Base-by-base conservation (phyloP, 176 grass and related monocot species). In the Eleusine indica region DNA sequence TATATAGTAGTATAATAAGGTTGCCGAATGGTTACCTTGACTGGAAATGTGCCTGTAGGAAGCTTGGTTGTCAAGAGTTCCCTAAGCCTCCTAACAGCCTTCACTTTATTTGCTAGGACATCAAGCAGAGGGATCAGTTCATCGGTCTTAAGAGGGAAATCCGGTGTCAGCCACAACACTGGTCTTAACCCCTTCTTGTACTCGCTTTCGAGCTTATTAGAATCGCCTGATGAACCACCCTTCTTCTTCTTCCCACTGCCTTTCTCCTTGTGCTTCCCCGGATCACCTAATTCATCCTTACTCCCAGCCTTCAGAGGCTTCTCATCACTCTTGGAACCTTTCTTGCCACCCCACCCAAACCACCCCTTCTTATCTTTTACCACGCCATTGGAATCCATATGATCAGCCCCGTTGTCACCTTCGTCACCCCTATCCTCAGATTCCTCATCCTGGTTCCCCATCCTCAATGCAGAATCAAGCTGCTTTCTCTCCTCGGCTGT, bases 41-140 rank as follows among this genome's bases (percentile, higher is more conserved):
- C 91, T 7, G 93, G 93, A 89, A 96, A 99, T 74, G 96, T 99
- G 53, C 96, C 93, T 9, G 77, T 83, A 37, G 89, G 96, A 39
- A 99, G 86, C 77, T 95, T 99, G 68, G 91, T 99, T 41, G 96
- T 96, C 83, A 99, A 86, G 62, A 99, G 86, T 68, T 99, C 96
- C 83, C 93, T 94, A 48, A 99, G 89, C 85, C 96, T 99, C 84
- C 93, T 91, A 14, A 99, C 80, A 57, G 93, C 96, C 81, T 99
- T 99, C 29, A 99, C 96, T 92, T 99, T 99, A 79, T 92, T 95
- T n/a, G 96, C 96, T 75, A 99, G 35, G 66, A 99, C 93, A 92
- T 99, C 96, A 10, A 99, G 91, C 61, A 99, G 74, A 68, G 93
- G 96, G 77, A 99, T 87, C 38, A 99, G 88, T 57, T 99, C 96